Evolutionary conservation across 1,284 basidiomycete species (phyloP).

Genomic region (Puccinia coronata): DNA sequence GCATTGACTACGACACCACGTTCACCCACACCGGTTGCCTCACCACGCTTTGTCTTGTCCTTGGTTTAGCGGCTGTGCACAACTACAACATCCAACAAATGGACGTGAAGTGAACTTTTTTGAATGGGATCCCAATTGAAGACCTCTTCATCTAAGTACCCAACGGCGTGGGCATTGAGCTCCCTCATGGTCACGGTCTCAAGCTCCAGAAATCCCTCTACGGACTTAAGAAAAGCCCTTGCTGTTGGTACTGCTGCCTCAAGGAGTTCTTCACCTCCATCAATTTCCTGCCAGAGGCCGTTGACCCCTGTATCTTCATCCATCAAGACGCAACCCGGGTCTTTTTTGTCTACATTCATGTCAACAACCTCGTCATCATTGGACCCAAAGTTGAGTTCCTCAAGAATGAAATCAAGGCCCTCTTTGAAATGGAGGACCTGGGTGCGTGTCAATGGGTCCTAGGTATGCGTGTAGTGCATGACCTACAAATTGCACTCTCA

Average conservation of each 20-base stretch:
- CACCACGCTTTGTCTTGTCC: background rate
- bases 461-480: background rate
- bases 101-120: background rate
- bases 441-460: too few relatives aligned
- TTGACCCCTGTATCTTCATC: slow-evolving; percentile 5
- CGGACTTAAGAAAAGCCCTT: too few relatives aligned
- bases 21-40: background rate
- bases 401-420: background rate
- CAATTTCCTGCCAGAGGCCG: background rate
- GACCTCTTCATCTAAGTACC: too few relatives aligned
- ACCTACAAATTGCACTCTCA: background rate
- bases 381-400: background rate
- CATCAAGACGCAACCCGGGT: background rate
- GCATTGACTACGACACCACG: background rate
- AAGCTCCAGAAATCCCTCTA: slow-evolving; percentile 2
- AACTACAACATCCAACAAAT: background rate
- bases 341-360: slow-evolving; percentile 20
- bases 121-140: background rate
- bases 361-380: slow-evolving; percentile 3
- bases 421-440: slow-evolving; percentile 17
- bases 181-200: too few relatives aligned
- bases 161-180: too few relatives aligned
- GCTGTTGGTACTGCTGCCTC: background rate
- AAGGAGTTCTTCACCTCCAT: too few relatives aligned
- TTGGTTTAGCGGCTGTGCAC: background rate